phyloP scores from a whole-genome alignment of 1,284 basidiomycete species.

The Heterobasidion annosum region DNA sequence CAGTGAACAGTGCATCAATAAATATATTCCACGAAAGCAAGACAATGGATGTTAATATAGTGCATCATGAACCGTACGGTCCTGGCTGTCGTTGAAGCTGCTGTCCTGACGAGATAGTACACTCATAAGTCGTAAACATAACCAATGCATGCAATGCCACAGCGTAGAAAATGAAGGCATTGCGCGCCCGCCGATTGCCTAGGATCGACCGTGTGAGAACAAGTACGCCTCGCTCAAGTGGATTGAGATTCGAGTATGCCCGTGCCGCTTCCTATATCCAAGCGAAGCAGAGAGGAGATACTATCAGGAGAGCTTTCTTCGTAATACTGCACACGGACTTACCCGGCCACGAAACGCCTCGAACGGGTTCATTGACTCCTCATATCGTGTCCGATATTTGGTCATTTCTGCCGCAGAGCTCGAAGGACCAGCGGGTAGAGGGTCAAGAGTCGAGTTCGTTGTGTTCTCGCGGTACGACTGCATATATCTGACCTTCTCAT shows the following conservation, averaged over 20 bases:
- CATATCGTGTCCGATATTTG: constrained; percentile 87
- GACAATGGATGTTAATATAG: neutral
- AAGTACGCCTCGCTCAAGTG: constrained; percentile 84
- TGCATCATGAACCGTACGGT: constrained; percentile 14
- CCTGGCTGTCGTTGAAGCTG: constrained; percentile 39
- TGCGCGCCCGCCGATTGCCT: constrained; percentile 78
- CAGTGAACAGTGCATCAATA: too few species aligned
- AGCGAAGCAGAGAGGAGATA: neutral
- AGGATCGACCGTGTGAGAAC: constrained; percentile 80
- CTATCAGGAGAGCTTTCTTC: constrained; percentile 3
- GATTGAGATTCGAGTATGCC: constrained; percentile 87
- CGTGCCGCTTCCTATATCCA: constrained; percentile 77
- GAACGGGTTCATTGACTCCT: constrained; percentile 96
- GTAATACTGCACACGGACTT: constrained; percentile 22
- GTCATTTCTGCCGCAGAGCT: constrained; percentile 63
- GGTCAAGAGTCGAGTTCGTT: constrained; percentile 55
- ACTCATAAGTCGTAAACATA: constrained; percentile 72
- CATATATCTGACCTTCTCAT: constrained; percentile 96
- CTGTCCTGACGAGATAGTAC: constrained; percentile 40
- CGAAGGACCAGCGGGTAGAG: constrained; percentile 41
- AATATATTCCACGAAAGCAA: too few species aligned
- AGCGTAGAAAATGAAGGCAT: constrained; percentile 79
- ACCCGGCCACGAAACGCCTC: constrained; percentile 93
- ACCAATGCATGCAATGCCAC: constrained; percentile 71
- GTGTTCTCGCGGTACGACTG: constrained; percentile 82